phyloP scores from a whole-genome alignment of 2,329 filamentous ascomycete species.

The Lomentospora prolificans region DNA sequence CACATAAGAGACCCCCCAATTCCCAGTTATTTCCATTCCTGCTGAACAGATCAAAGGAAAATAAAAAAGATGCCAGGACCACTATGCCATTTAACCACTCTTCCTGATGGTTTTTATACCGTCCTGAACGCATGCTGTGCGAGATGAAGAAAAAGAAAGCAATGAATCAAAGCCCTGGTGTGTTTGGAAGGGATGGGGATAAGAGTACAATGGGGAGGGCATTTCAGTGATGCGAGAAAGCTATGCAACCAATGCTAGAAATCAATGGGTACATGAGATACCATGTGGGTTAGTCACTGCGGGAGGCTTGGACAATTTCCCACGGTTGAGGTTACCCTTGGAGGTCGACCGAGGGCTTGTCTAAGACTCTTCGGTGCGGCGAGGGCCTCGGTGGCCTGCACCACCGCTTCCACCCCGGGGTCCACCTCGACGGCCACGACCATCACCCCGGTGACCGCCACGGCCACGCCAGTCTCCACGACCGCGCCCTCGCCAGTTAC shows the following conservation, averaged over 20 bases:
- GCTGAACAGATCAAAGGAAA: background rate
- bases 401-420: conserved; percentile 23
- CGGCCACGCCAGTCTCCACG: conserved; percentile 41
- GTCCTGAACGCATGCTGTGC: conserved; percentile 7
- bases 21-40: background rate
- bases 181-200: background rate
- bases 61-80: conserved; percentile 1
- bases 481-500: conserved; percentile 27
- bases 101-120: conserved; percentile 3
- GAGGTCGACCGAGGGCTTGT: background rate
- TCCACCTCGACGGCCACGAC: conserved; percentile 29
- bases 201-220: background rate
- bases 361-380: conserved; percentile 17
- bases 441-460: conserved; percentile 38
- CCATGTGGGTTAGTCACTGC: background rate
- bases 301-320: background rate
- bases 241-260: background rate
- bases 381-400: conserved; percentile 22
- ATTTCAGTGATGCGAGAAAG: background rate
- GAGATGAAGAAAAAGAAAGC: background rate
- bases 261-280: background rate
- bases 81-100: conserved; percentile 4
- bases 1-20: background rate
- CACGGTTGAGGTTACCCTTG: background rate
- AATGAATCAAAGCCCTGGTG: background rate